Base-by-base conservation (phyloP, 805 yeast genomes). In the Candida nitratophila region DNA sequence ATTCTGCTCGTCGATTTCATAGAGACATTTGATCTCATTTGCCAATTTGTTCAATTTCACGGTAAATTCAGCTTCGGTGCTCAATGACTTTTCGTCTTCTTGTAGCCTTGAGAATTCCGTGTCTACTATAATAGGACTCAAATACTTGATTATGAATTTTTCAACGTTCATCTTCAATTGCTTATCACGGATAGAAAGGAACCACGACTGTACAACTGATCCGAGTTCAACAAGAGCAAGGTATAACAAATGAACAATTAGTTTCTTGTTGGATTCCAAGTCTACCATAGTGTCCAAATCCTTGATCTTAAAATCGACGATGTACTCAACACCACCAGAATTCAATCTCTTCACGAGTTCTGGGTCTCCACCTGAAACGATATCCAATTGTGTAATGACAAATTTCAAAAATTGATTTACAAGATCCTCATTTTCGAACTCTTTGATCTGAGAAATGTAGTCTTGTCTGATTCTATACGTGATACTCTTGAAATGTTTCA, bases 1-100 rank as follows among this genome's bases (percentile, higher is more conserved):
- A 22, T 76, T 77, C 55, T 89, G 95, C 44, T 90, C 97, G 61
- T 90, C 98, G 45, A 90, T 86, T 39, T 79, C 68, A 59, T 86
- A 89, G 1, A 73, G 66, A 1, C 88, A 82, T 49, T 74, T 81
- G 47, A 90, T 77, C 58, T 88, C 96, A 50, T 78, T 76, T 2
- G 78, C 67, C 4, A 71, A 67, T 43, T 67, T 70, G 56, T 81
- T 83, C 29, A 87, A 70, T 57, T 77, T 83, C 41, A 88, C 74
- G 1, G 74, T 71, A 61, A 78, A 69, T 27, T 71, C 73, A 15
- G 69, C 72, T 44, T 71, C 77, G 41, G 55, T 59, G 4, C 56
- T 14, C 6, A 22, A 8, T 1, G 47, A 30, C 7, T 44, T 48
- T 26, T 57, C 56, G 17, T 50, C 45, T 16, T 74, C 69, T 16